Evolutionary conservation across 306 rosid species (phyloP), one percentile per base, ranked within the genome.

Genomic region (Crotalaria pallida): DNA sequence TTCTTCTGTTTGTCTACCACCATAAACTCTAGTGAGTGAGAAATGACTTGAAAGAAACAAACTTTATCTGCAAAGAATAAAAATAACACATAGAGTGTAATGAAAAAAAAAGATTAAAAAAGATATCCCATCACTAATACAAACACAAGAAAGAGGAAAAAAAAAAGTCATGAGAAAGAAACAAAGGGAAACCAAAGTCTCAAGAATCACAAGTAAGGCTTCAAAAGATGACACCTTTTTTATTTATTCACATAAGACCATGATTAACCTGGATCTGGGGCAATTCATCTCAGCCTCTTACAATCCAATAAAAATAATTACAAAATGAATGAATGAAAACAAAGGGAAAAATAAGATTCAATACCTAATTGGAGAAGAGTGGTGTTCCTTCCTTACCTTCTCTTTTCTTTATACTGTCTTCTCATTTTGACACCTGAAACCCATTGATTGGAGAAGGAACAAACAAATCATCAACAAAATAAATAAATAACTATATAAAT

Each of bases 261-360:
- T 38, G 84, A 81, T 81, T 84, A 84, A 71, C 96, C 97, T 79
- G 90, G 95, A 88, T 86, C 97, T 84, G 77, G 83, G 96, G 97
- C 89, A 91, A 91, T 65, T 52, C 78, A 75, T 64, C 78, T 60
- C 65, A 52, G 78, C 86, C 88, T 80, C 86, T 71, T 77, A 74
- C 56, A 69, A 77, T 71, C 45, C 52, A 64, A 36, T 65, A 53
- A 70, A 2, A 72, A 72, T 48, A 78, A 34, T 48, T 41, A 64
- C 77, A 79, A 74, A 84, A 81, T 69, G 75, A 38, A 80, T n/a
- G 41, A 69, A 73, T 22, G 13, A 62, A 71, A 80, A 69, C 79
- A 58, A 69, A 67, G 7, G 10, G 16, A 12, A 26, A 3, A 69
- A 61, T 48, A 17, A 17, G 73, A 79, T 73, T 57, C 66, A 75